Evolutionary conservation across 768 basidiomycete genomes (phyloP).

Genomic region (Pleurotus sapidus): DNA sequence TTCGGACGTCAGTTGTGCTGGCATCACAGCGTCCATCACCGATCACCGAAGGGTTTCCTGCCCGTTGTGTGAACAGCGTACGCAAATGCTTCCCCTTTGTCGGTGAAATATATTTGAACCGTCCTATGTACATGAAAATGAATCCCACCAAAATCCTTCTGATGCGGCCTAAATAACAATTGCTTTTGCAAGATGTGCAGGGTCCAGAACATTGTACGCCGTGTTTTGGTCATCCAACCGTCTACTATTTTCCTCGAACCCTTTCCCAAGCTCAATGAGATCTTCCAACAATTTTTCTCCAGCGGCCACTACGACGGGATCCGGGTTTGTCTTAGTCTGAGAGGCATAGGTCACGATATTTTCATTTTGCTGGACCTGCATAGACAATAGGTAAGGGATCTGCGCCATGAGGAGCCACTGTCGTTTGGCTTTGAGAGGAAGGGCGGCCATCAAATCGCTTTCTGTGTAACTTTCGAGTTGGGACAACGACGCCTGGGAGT

Average conservation of each 20-base stretch:
- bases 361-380: conserved; percentile 18
- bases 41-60: no score
- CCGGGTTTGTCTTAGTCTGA: neutral
- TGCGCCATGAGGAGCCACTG: conserved; percentile 27
- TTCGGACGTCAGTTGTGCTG: no score
- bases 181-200: conserved; percentile 19
- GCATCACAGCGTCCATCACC: no score
- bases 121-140: no score
- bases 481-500: conserved; percentile 16
- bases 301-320: conserved; percentile 12
- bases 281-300: conserved; percentile 21
- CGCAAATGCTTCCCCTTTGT: no score
- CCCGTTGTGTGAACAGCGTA: no score
- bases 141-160: no score
- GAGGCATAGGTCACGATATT: conserved; percentile 22
- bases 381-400: conserved; percentile 24
- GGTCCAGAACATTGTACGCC: conserved; percentile 25
- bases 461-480: conserved; percentile 17
- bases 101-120: no score
- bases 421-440: conserved; percentile 17
- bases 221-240: conserved; percentile 26
- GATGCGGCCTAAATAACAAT: conserved; percentile 19
- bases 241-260: conserved; percentile 14
- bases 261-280: conserved; percentile 12
- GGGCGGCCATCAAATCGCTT: conserved; percentile 16